Evolutionary conservation across 495 filamentous ascomycete species (phyloP).

Genomic region (Poronia punctata): DNA sequence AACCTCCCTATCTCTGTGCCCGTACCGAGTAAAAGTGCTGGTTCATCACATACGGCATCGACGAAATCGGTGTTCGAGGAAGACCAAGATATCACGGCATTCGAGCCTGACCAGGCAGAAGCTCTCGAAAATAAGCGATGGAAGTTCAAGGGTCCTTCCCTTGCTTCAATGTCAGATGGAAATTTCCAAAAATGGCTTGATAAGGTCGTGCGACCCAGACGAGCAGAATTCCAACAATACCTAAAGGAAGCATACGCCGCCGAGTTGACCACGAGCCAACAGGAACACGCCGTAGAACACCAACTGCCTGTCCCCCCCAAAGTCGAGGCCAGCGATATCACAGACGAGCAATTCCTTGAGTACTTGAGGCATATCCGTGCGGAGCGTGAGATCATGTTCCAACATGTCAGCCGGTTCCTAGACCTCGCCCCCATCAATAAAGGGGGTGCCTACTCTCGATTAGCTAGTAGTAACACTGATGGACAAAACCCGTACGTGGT

Average conservation of each 20-base stretch:
- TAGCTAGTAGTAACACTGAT: no score
- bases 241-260: conserved; percentile 41
- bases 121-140: conserved; percentile 44
- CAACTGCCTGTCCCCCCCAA: conserved; percentile 14
- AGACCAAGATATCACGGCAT: conserved; percentile 41
- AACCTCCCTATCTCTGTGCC: conserved; percentile 46
- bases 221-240: conserved; percentile 55
- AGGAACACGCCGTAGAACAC: conserved; percentile 23
- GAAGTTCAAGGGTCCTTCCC: conserved; percentile 77
- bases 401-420: conserved; percentile 47
- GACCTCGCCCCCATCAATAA: conserved; percentile 40
- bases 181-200: conserved; percentile 62
- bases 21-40: conserved; percentile 17
- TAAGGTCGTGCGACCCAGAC: conserved; percentile 53
- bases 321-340: conserved; percentile 35
- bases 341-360: conserved; percentile 51
- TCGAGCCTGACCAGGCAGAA: conserved; percentile 21
- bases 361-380: conserved; percentile 56
- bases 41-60: conserved; percentile 2
- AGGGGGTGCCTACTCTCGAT: background rate
- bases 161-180: conserved; percentile 64
- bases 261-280: conserved; percentile 45
- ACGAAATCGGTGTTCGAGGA: conserved; percentile 54
- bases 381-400: conserved; percentile 38
- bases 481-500: conserved; percentile 44